Conservation (phyloP, 352 stramenopile genomes). For the Phytopythium kandeliae region DNA sequence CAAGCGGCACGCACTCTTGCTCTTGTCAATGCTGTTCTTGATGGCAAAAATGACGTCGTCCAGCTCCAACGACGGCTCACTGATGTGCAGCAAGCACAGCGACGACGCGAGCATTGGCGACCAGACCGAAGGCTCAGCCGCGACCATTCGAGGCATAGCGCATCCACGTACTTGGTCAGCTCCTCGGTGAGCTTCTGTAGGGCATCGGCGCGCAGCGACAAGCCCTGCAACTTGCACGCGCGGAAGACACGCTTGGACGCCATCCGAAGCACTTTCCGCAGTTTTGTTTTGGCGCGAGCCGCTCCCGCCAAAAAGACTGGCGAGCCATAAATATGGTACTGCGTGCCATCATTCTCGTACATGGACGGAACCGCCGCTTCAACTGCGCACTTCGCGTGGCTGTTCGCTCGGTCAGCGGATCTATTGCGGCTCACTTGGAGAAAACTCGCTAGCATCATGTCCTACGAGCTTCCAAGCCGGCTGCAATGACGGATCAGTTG, state of each 20-base stretch:
- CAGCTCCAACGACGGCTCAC: conserved; percentile 67
- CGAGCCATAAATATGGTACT: no score
- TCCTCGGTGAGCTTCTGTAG: conserved; percentile 58
- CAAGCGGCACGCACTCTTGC: conserved; percentile 52
- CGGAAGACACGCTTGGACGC: conserved; percentile 78
- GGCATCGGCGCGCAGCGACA: conserved; percentile 73
- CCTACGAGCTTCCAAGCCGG: neutral
- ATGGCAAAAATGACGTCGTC: conserved; percentile 82
- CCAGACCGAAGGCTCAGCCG: no score
- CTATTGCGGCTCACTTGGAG: neutral
- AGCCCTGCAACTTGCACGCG: conserved; percentile 78
- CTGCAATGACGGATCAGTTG: conserved; percentile 23
- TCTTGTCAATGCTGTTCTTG: conserved; percentile 88
- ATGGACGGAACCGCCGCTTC: no score
- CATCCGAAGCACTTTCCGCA: conserved; percentile 16
- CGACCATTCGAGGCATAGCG: no score
- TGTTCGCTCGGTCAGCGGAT: no score
- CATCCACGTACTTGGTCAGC: conserved; percentile 47
- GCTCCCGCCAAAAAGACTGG: no score
- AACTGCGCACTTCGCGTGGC: no score
- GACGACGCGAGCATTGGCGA: no score
- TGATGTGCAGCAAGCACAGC: conserved; percentile 10
- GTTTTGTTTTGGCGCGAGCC: neutral
- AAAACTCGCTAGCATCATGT: neutral
- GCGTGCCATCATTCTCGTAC: no score